These are phyloP conservation scores for Salix exigua DNA, from an alignment of 345 rosid species.

Conservation along the genomic window DNA sequence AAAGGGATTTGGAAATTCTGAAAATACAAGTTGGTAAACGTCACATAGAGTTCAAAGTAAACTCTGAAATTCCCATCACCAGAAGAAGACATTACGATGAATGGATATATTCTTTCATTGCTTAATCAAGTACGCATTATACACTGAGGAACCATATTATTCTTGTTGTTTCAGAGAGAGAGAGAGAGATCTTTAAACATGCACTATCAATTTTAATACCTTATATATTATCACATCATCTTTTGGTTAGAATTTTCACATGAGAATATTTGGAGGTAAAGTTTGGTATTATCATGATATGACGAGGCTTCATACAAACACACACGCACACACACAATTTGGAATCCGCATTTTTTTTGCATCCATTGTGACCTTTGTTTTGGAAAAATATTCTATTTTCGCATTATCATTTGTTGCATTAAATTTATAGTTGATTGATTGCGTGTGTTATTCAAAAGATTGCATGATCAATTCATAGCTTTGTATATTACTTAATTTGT, in stretches of 20 bases:
- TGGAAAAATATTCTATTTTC: not conserved
- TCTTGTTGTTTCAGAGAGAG: not conserved
- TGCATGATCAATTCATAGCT: too few species aligned
- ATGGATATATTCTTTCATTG: slow-evolving; percentile 16
- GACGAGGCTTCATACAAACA: not conserved
- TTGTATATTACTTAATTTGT: too few species aligned
- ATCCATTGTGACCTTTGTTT: not conserved
- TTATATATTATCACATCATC: not conserved
- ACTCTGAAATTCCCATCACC: too few species aligned
- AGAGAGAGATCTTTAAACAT: not conserved
- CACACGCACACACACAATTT: not conserved
- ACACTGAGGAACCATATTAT: not conserved
- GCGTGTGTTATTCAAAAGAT: too few species aligned
- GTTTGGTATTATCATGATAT: too few species aligned
- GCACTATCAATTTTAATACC: not conserved
- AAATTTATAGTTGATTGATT: too few species aligned
- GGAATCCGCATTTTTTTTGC: not conserved
- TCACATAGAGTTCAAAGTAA: too few species aligned
- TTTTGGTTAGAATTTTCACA: too few species aligned
- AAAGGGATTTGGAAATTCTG: too few species aligned
- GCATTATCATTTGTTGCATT: not conserved
- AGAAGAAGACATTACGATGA: not conserved
- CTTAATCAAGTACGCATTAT: not conserved
- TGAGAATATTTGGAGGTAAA: not conserved
- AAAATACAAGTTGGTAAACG: too few species aligned